phyloP scores from a whole-genome alignment of 2,329 filamentous ascomycete genomes.

The Pochonia chlamydosporia region DNA sequence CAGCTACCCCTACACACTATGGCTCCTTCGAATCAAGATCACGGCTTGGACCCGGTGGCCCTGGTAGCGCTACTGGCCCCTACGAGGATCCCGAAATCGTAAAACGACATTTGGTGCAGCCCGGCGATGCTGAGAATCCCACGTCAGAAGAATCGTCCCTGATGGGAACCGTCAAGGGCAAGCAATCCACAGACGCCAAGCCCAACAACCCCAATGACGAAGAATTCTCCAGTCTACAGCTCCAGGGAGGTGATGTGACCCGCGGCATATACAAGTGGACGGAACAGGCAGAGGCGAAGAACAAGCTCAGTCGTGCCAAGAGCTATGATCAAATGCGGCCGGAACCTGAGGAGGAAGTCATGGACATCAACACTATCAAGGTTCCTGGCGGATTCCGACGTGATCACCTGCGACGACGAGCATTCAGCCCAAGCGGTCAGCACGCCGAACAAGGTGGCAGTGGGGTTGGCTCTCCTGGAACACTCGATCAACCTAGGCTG shows the following conservation, averaged over 20 bases:
- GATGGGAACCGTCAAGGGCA: slow-evolving; percentile 45
- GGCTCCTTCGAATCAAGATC: slow-evolving; percentile 76
- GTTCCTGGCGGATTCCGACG: slow-evolving; percentile 89
- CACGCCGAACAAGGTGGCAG: slow-evolving; percentile 26
- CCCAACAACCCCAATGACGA: slow-evolving; percentile 51
- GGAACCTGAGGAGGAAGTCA: slow-evolving; percentile 70
- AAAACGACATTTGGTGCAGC: slow-evolving; percentile 78
- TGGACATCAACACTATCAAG: slow-evolving; percentile 87
- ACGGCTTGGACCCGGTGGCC: slow-evolving; percentile 37
- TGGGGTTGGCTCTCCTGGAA: slow-evolving; percentile 25
- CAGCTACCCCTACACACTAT: slow-evolving; percentile 64
- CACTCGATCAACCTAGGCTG: slow-evolving; percentile 41
- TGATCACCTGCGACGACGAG: slow-evolving; percentile 77
- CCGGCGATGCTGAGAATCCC: slow-evolving; percentile 40
- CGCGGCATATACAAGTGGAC: slow-evolving; percentile 96
- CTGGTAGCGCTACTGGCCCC: slow-evolving; percentile 37
- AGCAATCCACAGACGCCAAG: slow-evolving; percentile 39
- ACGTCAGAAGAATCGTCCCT: slow-evolving; percentile 41
- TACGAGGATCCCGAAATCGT: slow-evolving; percentile 90
- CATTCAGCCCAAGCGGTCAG: slow-evolving; percentile 48
- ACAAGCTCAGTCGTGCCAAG: slow-evolving; percentile 70
- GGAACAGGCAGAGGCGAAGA: slow-evolving; percentile 72
- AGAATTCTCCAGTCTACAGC: slow-evolving; percentile 85
- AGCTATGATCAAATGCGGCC: slow-evolving; percentile 78
- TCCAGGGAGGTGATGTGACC: slow-evolving; percentile 93